Evolutionary conservation across 345 rosid species (phyloP).

Genomic region (Brassica nigra): DNA sequence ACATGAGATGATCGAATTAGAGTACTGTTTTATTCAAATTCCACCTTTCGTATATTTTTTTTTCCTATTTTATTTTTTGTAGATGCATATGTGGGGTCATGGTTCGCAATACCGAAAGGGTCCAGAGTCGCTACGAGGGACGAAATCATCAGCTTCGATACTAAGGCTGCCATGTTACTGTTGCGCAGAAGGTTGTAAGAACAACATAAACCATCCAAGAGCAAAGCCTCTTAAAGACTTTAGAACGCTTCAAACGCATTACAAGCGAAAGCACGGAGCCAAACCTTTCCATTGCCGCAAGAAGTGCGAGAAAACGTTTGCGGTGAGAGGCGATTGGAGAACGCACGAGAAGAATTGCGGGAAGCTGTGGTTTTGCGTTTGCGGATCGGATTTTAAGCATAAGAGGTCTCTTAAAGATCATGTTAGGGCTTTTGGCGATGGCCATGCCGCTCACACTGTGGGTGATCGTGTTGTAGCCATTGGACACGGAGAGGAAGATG

Average conservation of each 20-base stretch:
- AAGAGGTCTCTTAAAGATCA: conserved; percentile 97
- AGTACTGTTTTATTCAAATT: not conserved
- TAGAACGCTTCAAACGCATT: conserved; percentile 84
- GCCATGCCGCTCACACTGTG: conserved; percentile 84
- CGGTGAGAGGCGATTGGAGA: conserved; percentile 98
- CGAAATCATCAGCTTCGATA: conserved; percentile 69
- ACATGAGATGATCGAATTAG: not conserved
- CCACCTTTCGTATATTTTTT: not conserved
- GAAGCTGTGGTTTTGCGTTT: conserved; percentile 92
- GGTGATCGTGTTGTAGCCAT: conserved; percentile 35
- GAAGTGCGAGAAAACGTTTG: conserved; percentile 81
- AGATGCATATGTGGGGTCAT: conserved; percentile 99
- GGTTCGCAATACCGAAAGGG: conserved; percentile 88
- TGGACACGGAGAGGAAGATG: conserved; percentile 36
- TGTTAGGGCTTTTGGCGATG: conserved; percentile 85
- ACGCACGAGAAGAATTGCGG: conserved; percentile 99
- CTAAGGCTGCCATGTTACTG: conserved; percentile 83
- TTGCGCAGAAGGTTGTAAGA: conserved; percentile 76
- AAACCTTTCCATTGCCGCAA: conserved; percentile 77
- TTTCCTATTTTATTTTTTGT: not conserved
- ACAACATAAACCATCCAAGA: conserved; percentile 81
- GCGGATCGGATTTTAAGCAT: conserved; percentile 98
- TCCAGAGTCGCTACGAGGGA: conserved; percentile 77
- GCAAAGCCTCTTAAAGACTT: conserved; percentile 82
- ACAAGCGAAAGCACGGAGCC: conserved; percentile 76